A percentile compares a stretch with the other conserved stretches of the same genome.
phyloP scores from a whole-genome alignment of 768 basidiomycete genomes.

The Coprinopsis strossmayeri region DNA sequence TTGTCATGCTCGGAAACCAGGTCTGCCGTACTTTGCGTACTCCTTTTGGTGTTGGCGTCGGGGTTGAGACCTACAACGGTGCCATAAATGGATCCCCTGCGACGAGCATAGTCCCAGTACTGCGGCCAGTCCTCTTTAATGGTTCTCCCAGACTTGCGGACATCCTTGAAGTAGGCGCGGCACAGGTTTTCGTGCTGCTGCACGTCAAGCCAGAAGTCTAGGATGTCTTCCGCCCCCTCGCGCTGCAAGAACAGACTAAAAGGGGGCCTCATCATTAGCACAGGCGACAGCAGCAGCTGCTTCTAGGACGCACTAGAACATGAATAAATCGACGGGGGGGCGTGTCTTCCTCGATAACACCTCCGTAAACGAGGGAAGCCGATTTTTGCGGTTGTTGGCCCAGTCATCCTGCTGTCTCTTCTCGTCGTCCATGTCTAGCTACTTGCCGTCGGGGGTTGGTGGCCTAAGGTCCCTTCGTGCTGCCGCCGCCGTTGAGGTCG shows the following conservation, averaged over 20 bases:
- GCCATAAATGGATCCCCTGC: slow-evolving; percentile 90
- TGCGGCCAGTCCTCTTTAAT: slow-evolving; percentile 99
- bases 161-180: slow-evolving; percentile 98
- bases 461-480: slow-evolving; percentile 5
- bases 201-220: slow-evolving; percentile 99
- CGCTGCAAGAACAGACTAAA: slow-evolving; percentile 88
- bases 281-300: background rate
- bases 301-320: slow-evolving; percentile 81
- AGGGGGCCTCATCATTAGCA: background rate
- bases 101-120: slow-evolving; percentile 91
- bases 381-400: slow-evolving; percentile 62
- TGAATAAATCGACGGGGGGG: slow-evolving; percentile 96
- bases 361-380: slow-evolving; percentile 84
- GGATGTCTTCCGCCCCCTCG: slow-evolving; percentile 91
- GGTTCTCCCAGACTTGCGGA: slow-evolving; percentile 87
- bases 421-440: slow-evolving; percentile 37
- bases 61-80: slow-evolving; percentile 75
- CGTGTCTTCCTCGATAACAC: slow-evolving; percentile 86
- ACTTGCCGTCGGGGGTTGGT: slow-evolving; percentile 1
- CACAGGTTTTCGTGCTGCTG: slow-evolving; percentile 99
- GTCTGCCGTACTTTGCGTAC: slow-evolving; percentile 77
- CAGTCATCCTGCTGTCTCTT: slow-evolving; percentile 66
- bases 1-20: slow-evolving; percentile 66
- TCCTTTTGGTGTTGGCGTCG: slow-evolving; percentile 61
- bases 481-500: slow-evolving; percentile 20